These are phyloP conservation scores for Kockovaella imperatae DNA, from an alignment of 768 basidiomycete species.

Conservation along the genomic window DNA sequence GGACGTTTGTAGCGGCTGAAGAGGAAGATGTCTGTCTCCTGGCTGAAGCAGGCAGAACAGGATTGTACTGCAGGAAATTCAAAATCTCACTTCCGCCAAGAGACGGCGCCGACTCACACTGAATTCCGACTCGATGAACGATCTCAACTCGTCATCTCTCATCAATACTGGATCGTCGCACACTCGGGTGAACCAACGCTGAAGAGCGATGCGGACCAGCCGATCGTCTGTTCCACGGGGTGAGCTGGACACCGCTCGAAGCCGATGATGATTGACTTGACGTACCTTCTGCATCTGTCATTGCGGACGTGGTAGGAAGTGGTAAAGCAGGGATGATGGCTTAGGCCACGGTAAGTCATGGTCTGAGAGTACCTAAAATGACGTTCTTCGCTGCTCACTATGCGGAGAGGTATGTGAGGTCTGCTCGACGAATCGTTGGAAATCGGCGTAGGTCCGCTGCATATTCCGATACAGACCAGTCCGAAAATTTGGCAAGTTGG, in stretches of 20 bases:
- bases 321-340: constrained; percentile 90
- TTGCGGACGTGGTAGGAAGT: constrained; percentile 90
- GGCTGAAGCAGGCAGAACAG: constrained; percentile 30
- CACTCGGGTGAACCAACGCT: constrained; percentile 86
- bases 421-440: constrained; percentile 86
- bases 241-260: neutral
- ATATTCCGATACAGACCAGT: constrained; percentile 68
- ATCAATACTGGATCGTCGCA: constrained; percentile 85
- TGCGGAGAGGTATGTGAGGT: constrained; percentile 86
- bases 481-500: constrained; percentile 74
- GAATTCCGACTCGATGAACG: constrained; percentile 95
- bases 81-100: neutral
- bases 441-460: constrained; percentile 89
- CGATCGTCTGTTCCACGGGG: constrained; percentile 62
- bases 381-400: no score
- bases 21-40: constrained; percentile 18
- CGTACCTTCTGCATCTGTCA: constrained; percentile 80
- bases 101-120: constrained; percentile 50
- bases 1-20: constrained; percentile 27
- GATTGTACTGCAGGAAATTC: constrained; percentile 36
- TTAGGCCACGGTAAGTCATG: constrained; percentile 4
- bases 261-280: neutral
- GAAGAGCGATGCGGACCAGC: constrained; percentile 86
- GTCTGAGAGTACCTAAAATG: neutral
- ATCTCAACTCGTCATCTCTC: constrained; percentile 84